Base-by-base conservation (phyloP, 129 eudicot genomes). In the Flaveria bidentis region DNA sequence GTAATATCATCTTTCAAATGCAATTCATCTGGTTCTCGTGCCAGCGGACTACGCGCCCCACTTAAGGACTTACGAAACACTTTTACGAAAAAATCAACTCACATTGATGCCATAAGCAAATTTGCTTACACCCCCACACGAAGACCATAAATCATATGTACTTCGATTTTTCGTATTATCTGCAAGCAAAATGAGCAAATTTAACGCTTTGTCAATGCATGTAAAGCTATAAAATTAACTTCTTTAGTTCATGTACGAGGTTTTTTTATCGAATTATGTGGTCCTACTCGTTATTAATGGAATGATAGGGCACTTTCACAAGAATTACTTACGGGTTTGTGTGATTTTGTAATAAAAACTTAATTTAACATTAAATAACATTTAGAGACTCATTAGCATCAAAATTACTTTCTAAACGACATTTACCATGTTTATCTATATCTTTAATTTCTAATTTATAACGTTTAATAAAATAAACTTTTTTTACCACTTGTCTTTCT, bases 11-110 rank as follows among this genome's bases (percentile, higher is more conserved):
- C 99, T 67, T 94, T 86, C 72, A 84, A 79, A 80, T 91, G 75
- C 82, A 74, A 76, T 30, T 84, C 91, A 81, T 81, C 90, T 26
- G 97, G 99, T 71, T 91, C 97, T 66, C 99, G 99, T 82, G 96
- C 97, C 23, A 91, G 96, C 45, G 99, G 99, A 67, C 94, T 94
- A 67, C 93, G 99, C 53, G 89, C 99, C 56, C 97, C 99, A 57
- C 84, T 94, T 42, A 91, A 83, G 72, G 99, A 91, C 68, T 69
- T 94, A 10, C 79, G 84, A 45, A 94, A 89, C 86, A 89, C 88
- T 22, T 61, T 58, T 72, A 80, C 78, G 26, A 83, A 55, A 2
- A 89, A 89, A 83, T 84, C 86, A 74, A 46, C 80, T 30, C 45
- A 71, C 28, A 36, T 67, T 80, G 69, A 80, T 1, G 80, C 30